Percentiles rank a stretch among this genome's conserved stretches.
These are phyloP conservation scores for Pelomyxa schiedti DNA, from an alignment of 78 protist genomes.

Conservation along the genomic window DNA sequence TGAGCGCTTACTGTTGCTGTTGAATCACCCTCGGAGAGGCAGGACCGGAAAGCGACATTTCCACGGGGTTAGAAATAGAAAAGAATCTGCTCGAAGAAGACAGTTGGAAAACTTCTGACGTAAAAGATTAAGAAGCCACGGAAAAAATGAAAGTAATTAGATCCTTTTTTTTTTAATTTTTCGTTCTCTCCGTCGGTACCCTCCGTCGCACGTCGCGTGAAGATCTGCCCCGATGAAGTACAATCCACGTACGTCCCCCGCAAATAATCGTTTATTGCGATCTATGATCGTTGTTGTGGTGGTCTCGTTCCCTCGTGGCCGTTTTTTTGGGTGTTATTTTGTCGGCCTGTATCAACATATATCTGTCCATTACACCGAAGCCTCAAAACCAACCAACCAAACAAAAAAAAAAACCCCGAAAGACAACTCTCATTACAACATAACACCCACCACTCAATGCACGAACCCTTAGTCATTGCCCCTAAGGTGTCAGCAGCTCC, in stretches of 20 bases:
- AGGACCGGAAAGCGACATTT: no score
- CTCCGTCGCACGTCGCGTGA: background rate
- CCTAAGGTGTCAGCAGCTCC: constrained; percentile 60
- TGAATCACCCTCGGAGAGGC: no score
- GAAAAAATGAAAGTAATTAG: background rate
- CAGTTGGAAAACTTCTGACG: background rate
- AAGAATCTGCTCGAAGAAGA: no score
- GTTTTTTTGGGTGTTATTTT: background rate
- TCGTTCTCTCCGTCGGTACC: background rate
- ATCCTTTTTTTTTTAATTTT: background rate
- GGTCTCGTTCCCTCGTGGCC: background rate
- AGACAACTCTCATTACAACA: background rate
- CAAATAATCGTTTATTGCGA: no score
- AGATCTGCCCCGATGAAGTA: background rate
- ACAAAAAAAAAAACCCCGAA: no score
- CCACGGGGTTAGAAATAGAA: no score
- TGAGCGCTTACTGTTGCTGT: no score
- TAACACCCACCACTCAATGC: background rate
- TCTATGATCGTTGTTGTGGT: background rate
- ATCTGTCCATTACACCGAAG: no score
- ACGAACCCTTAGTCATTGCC: background rate
- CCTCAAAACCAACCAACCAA: no score
- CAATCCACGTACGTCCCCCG: no score
- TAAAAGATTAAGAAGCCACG: background rate
- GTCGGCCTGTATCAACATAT: background rate